Base-by-base conservation (phyloP, 2,329 filamentous ascomycete species). In the Tolypocladium capitatum region DNA sequence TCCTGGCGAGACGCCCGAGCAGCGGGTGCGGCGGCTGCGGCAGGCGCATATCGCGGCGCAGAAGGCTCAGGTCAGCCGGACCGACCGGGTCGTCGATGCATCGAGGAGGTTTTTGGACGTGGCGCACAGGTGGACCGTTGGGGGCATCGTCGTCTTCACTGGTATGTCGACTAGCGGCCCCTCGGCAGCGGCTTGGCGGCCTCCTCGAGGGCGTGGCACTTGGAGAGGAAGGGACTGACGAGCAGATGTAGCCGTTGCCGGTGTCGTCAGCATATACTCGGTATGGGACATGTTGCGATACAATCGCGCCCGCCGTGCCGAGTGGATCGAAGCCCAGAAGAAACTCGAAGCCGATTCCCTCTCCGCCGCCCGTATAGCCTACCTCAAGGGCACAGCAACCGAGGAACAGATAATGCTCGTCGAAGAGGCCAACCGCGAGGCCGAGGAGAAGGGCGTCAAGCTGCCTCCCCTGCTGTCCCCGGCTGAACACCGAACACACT, bases 21-120 rank as follows among this genome's bases (percentile, higher is more conserved):
- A 86, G 67, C 80, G 81, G 56, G 83, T 87, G 33, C 75, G 78
- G 53, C 74, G 83, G 51, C 68, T 87, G 58, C 74, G 83, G 47
- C 80, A 80, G 42, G 80, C 82, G 51, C 81, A 84, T 61, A 71
- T 80, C 49, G 79, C 79, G n/a, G 80, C 81, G 42, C 77, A 78
- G 63, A 71, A 75, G 55, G 76, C 80, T 21, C 67, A 74, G 58
- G 62, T 76, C 43, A 80, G 76, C 52, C 64, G 60, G 50, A 63
- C 75, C 48, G 77, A 81, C 60, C 66, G 63, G 46, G 47, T 78
- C 36, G 64, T 80, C 46, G 68, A 69, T 49, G 60, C 55, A 31
- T 70, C 73, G 48, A 63, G 77, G 53, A 64, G 68, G 31, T 65
- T 76, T 55, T 69, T 80, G 49, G 76, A 80, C 55, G 70, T 71